phyloP scores from a whole-genome alignment of 1,284 basidiomycete genomes.

The Malassezia japonica region DNA sequence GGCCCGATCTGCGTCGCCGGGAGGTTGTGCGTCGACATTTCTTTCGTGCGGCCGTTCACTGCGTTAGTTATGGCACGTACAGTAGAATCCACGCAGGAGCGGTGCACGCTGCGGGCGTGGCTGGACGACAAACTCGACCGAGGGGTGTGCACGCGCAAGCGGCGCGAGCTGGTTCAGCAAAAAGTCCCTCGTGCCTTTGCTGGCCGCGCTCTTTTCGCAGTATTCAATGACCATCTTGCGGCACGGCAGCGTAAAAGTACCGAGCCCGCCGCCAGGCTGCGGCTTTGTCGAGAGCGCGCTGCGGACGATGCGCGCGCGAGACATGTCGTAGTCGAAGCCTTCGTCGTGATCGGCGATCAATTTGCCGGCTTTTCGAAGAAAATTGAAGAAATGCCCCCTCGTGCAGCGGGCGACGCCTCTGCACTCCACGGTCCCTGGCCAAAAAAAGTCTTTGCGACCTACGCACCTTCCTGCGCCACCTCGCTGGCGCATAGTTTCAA shows the following conservation, averaged over 20 bases:
- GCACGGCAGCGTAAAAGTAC: conserved; percentile 19
- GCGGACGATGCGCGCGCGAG: conserved; percentile 6
- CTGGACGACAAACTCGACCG: conserved; percentile 20
- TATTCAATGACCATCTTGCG: conserved; percentile 24
- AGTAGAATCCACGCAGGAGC: conserved; percentile 19
- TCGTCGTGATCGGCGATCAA: neutral
- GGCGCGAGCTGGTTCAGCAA: conserved; percentile 15
- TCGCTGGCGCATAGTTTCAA: too few species aligned
- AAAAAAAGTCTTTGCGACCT: too few species aligned
- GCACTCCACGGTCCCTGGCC: too few species aligned
- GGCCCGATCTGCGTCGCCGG: conserved; percentile 6
- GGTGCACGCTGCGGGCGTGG: conserved; percentile 18
- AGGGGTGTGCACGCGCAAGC: conserved; percentile 15
- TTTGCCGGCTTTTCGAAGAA: neutral
- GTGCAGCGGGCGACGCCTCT: too few species aligned
- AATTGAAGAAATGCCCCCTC: too few species aligned
- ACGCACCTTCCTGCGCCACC: too few species aligned
- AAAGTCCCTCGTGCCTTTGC: conserved; percentile 17
- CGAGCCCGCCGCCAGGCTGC: conserved; percentile 13
- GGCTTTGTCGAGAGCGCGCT: conserved; percentile 13
- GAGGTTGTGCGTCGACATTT: conserved; percentile 19
- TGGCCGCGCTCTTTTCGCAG: conserved; percentile 15
- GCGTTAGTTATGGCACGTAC: conserved; percentile 14
- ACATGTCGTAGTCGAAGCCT: neutral
- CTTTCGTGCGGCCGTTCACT: conserved; percentile 23